Conservation (phyloP, 116 monocot species). For the Iris pallida region DNA sequence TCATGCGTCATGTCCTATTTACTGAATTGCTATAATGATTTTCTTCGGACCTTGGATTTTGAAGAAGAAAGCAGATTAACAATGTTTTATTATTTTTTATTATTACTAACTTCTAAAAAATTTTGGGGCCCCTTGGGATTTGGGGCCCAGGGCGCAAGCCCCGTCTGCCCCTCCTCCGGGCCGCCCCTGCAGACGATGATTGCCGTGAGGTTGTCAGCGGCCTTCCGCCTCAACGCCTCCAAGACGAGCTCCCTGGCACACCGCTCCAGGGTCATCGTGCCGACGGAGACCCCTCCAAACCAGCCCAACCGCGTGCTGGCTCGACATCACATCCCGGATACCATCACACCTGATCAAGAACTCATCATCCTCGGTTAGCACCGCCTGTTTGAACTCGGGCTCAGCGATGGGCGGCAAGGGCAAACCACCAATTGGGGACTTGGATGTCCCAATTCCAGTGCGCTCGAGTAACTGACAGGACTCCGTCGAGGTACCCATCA, state of each 20-base stretch:
- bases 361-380: constrained; percentile 68
- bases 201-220: constrained; percentile 51
- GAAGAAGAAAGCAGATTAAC: no score
- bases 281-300: constrained; percentile 58
- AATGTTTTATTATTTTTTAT: no score
- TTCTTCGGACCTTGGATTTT: no score
- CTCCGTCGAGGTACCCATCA: constrained; percentile 77
- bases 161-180: no score
- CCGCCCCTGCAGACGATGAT: constrained; percentile 49
- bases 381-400: constrained; percentile 50
- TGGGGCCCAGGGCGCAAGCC: no score
- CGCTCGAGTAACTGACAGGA: constrained; percentile 67
- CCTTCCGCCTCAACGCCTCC: constrained; percentile 66
- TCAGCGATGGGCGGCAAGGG: constrained; percentile 55
- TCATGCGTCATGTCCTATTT: no score
- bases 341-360: constrained; percentile 81
- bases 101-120: no score
- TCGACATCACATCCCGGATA: constrained; percentile 73
- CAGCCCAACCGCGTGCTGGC: constrained; percentile 76
- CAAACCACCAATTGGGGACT: constrained; percentile 39
- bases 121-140: no score
- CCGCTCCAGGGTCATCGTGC: constrained; percentile 55
- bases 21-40: no score
- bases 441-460: constrained; percentile 83
- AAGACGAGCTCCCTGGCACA: constrained; percentile 56